Base-by-base conservation (phyloP, 805 yeast genomes). In the Metschnikowia cubensis region DNA sequence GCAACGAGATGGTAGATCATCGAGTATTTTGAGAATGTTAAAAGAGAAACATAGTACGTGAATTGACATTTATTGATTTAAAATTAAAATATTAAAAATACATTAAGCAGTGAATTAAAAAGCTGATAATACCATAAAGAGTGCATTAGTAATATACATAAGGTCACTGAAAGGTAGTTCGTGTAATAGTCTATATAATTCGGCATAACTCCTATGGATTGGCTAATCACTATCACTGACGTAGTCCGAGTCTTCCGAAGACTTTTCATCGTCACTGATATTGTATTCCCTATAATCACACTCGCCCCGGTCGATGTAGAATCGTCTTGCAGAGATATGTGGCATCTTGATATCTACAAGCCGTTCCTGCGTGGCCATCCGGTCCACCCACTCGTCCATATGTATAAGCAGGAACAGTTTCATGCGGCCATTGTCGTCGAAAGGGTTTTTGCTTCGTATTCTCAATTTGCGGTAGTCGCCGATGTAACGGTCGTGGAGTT, bases 281-380 rank as follows among this genome's bases (percentile, higher is more conserved):
- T 59, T 60, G 55, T 77, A 75, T 11, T 58, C 64, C 41, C 82
- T 59, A 3, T 74, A 75, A 4, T 61, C 68, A 2, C 77, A 51
- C 22, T 69, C 40, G 0, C 75, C 80, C 35, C 64, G 66, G 17
- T 76, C 79, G 35, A 75, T 78, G 45, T 78, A 63, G 2, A 57
- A 62, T 17, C 59, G 59, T 37, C 85, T 60, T 3, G 65, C 66
- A 3, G 64, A 65, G 62, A 89, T 53, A 56, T 89, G 54, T 0
- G 96, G 96, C 43, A 92, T 62, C 2, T 87, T 81, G 47, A 90
- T 69, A 43, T 88, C 97, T 57, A 87, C 79, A 18, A 86, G 84
- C 51, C 89, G 75, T 35, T 79, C 80, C 34, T 77, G 71, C 1
- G 61, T 70, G 22, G 85, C 64, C 42, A 92, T 62, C 37, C 69